phyloP scores from a whole-genome alignment of 495 filamentous ascomycete genomes.

The Baudoinia panamericana region DNA sequence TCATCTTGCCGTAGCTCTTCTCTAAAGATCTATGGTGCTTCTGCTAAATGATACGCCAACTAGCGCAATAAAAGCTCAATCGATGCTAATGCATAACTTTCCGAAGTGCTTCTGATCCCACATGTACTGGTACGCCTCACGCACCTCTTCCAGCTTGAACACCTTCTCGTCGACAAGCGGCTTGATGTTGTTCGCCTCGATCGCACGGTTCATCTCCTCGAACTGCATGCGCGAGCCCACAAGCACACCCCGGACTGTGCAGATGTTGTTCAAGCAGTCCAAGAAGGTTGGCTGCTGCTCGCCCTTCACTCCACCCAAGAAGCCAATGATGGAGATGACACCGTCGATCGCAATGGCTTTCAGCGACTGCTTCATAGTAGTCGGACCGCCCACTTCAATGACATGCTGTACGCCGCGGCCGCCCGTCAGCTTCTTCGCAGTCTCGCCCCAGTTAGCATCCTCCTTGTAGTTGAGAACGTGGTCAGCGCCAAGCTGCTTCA shows the following conservation, averaged over 20 bases:
- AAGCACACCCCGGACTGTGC: constrained; percentile 29
- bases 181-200: constrained; percentile 30
- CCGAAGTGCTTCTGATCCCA: constrained; percentile 67
- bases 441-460: constrained; percentile 59
- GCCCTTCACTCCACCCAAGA: constrained; percentile 25
- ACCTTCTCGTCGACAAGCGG: constrained; percentile 31
- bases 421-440: constrained; percentile 51
- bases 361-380: constrained; percentile 27
- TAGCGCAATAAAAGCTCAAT: too few relatives aligned
- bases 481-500: constrained; percentile 64
- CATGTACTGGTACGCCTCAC: constrained; percentile 39
- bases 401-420: constrained; percentile 56
- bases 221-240: constrained; percentile 29
- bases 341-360: constrained; percentile 28
- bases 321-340: constrained; percentile 33
- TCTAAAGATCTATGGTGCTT: too few relatives aligned
- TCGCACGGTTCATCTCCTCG: constrained; percentile 31
- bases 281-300: constrained; percentile 28
- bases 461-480: constrained; percentile 68
- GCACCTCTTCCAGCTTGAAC: constrained; percentile 26
- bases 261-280: constrained; percentile 25
- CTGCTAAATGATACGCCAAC: too few relatives aligned
- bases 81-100: constrained; percentile 56
- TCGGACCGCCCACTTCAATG: constrained; percentile 32
- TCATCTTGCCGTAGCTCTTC: too few relatives aligned